Evolutionary conservation across 345 rosid species (phyloP), one percentile per base, ranked within the genome.

Genomic region (Pistacia atlantica): DNA sequence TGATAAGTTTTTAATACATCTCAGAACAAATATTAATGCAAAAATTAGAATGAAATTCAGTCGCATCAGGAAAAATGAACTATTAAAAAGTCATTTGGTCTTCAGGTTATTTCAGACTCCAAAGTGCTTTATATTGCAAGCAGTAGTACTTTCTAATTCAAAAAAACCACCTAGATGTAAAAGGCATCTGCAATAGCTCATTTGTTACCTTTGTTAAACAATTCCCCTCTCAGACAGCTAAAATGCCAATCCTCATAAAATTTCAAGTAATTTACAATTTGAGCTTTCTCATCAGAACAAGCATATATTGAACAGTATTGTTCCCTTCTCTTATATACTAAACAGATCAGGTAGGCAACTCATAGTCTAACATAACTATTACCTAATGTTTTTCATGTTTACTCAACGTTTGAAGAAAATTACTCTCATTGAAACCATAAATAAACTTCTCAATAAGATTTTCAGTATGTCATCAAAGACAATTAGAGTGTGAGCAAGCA

Each of bases 1-100:
- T 67, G 22, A 80, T 89, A 75, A 86, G 87, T 82, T 78, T 81
- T 71, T 75, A 79, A 76, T 65, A 69, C 16, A 16, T 38, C 42
- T 22, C 67, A n/a, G 33, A 51, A 67, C 51, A 77, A 51, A 37
- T 45, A 42, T 7, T 42, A n/a, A 59, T 59, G 35, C 20, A 18
- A 61, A 73, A 46, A 28, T 18, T 17, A 51, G 11, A 54, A 74
- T 37, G 20, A 38, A 52, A 65, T 37, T 22, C 28, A 38, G 55
- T 35, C 33, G 62, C 25, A 38, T 4, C 7, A 57, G 25, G 13
- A 33, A 56, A 18, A 25, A 25, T 48, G 20, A 63, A 75, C 12
- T 38, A 42, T 22, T 49, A 74, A 55, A 33, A 13, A 31, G 63
- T 73, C 13, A 51, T 64, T 65, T 13, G 52, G 46, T 6, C 31